A percentile compares a stretch with the other conserved stretches of the same genome.
These are phyloP conservation scores for Scheffersomyces insectosa DNA, from an alignment of 1,139 yeast genomes.

Conservation along the genomic window DNA sequence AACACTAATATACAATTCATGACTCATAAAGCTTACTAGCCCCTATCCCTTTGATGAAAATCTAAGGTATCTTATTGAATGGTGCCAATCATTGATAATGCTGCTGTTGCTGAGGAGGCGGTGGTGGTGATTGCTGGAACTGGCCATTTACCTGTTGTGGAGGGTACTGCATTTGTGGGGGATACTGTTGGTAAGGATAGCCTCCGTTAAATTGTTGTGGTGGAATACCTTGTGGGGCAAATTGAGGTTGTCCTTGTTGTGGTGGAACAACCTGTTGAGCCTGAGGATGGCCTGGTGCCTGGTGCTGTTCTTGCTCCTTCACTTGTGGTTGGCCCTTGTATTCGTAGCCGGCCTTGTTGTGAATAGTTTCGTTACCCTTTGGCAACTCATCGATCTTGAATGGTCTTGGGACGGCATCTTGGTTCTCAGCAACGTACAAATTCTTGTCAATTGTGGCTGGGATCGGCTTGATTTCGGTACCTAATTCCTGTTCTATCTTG, in stretches of 20 bases:
- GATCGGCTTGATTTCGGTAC: conserved; percentile 95
- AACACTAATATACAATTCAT: too few species aligned
- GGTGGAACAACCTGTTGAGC: conserved; percentile 13
- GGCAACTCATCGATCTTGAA: conserved; percentile 74
- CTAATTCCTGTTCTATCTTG: conserved; percentile 95
- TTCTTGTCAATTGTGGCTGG: conserved; percentile 88
- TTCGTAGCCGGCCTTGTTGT: conserved; percentile 40
- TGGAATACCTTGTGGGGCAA: conserved; percentile 8
- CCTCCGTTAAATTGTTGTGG: conserved; percentile 14
- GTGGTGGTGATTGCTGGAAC: conserved; percentile 12
- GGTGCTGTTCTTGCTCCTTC: conserved; percentile 15
- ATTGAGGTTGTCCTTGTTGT: conserved; percentile 14
- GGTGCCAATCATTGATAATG: neutral
- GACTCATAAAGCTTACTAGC: too few species aligned
- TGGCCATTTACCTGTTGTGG: conserved; percentile 30
- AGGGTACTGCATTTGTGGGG: conserved; percentile 11
- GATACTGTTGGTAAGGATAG: conserved; percentile 20
- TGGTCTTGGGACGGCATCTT: conserved; percentile 79
- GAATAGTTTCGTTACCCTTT: conserved; percentile 45
- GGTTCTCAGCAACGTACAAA: conserved; percentile 84
- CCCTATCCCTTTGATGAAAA: too few species aligned
- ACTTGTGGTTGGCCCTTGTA: conserved; percentile 54
- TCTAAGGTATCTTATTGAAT: too few species aligned
- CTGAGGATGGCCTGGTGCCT: conserved; percentile 8
- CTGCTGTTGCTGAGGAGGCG: conserved; percentile 5